Base-by-base conservation (phyloP, 768 basidiomycete genomes). In the Naganishia kalamii region DNA sequence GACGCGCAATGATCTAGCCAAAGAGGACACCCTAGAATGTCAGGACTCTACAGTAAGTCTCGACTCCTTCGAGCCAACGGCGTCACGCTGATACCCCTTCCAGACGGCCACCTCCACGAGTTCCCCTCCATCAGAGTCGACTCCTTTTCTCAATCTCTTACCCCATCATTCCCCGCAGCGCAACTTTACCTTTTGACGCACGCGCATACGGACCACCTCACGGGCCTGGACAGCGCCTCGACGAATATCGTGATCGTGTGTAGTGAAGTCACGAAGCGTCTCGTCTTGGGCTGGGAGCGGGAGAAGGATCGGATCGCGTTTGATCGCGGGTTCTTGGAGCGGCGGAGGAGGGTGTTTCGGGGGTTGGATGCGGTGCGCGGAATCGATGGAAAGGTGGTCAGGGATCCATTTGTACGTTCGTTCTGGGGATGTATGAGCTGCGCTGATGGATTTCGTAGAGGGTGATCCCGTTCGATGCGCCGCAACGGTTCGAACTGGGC, bases 191-290 rank as follows among this genome's bases (percentile, higher is more conserved):
- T 96, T n/a, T 83, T 96, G 61, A 86, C 88, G 0, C 92, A 96
- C 74, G 89, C 91, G 0, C 93, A 94, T 78, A 83, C 91, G 0
- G 92, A 94, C 77, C 92, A 96, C 73, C 82, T 91, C 60, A 79
- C 78, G 46, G 92, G 93, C 4, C 82, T 96, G 29, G 43, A 54
- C 21, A 60, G 82, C 85, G 21, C 84, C 88, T 84, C 85, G 0
- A 92, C 93, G 72, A 85, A 83, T 2, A 84, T 85, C 46, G 81
- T 80, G 1, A 84, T 96, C 10, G 77, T 89, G 62, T 93, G 91
- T 77, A 90, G 92, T 0, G 77, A 80, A 5, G 88, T 92, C 75
- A 87, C 92, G 19, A 93, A 92, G 77, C 82, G 87, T 65, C 91
- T 96, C 86, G 80, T 97, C 2, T 78, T 93, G 25, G 71, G 68